These are phyloP conservation scores for Ophiostoma angusticollis DNA, from an alignment of 2,329 filamentous ascomycete species.

Conservation along the genomic window DNA sequence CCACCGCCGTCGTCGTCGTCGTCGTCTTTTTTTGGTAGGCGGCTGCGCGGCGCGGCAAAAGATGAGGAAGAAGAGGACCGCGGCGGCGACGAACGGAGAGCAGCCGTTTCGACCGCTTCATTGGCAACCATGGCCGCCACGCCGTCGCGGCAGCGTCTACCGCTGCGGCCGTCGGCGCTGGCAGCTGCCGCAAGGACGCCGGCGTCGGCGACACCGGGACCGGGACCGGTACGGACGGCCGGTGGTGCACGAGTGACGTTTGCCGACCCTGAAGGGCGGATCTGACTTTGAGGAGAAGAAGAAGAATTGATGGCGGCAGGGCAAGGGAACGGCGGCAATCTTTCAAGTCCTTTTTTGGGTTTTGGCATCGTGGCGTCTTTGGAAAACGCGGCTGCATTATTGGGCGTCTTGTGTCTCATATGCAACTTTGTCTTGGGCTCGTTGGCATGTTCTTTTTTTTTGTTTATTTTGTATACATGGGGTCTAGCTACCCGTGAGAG, in stretches of 20 bases:
- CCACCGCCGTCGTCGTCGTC: too few relatives aligned
- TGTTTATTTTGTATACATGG: not conserved
- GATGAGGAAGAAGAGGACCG: not conserved
- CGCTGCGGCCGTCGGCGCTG: not conserved
- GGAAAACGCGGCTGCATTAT: not conserved
- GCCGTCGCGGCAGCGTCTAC: slow-evolving; percentile 3
- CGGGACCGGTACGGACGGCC: too few relatives aligned
- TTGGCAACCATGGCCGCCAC: not conserved
- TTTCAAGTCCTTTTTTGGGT: not conserved
- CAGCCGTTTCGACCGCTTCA: too few relatives aligned
- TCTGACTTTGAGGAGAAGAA: not conserved
- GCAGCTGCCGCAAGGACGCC: not conserved
- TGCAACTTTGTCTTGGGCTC: not conserved
- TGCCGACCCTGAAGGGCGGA: slow-evolving; percentile 1
- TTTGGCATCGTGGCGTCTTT: not conserved
- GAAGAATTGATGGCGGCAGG: not conserved
- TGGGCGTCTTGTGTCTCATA: not conserved
- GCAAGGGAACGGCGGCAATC: too few relatives aligned
- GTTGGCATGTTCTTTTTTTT: not conserved
- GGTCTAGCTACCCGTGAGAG: too few relatives aligned
- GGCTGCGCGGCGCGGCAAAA: slow-evolving; percentile 9
- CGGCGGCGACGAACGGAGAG: not conserved
- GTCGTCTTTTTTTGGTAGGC: slow-evolving; percentile 15
- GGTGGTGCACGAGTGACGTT: slow-evolving; percentile 11
- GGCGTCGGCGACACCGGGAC: not conserved